A percentile compares a stretch with the other conserved stretches of the same genome.
These are phyloP conservation scores for Triticum monococcum DNA, from an alignment of 176 grass and related monocot species.

Conservation along the genomic window DNA sequence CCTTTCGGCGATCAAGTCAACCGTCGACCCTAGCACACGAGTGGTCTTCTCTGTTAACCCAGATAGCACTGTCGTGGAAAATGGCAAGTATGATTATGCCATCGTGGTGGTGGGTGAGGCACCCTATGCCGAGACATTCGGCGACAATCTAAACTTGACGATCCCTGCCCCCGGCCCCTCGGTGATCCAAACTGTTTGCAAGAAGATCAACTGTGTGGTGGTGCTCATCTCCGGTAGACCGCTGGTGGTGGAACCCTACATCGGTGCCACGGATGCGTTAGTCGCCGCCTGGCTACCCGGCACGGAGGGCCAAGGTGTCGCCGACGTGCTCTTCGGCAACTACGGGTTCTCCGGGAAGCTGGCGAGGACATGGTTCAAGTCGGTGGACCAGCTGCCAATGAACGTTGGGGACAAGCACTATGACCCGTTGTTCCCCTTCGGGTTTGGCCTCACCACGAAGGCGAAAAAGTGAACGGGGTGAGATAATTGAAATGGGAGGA, in stretches of 20 bases:
- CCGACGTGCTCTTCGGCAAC: conserved; percentile 80
- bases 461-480: not conserved
- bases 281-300: conserved; percentile 85
- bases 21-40: conserved; percentile 50
- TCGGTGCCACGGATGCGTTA: conserved; percentile 58
- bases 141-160: conserved; percentile 76
- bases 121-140: conserved; percentile 55
- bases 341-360: conserved; percentile 80
- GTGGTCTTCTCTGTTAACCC: conserved; percentile 72
- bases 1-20: conserved; percentile 55
- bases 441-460: conserved; percentile 62
- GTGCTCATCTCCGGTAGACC: conserved; percentile 73
- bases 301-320: conserved; percentile 73
- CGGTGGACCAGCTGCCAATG: conserved; percentile 80
- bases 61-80: conserved; percentile 8
- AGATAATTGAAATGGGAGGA: not conserved
- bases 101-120: conserved; percentile 62
- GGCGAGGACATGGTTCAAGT: conserved; percentile 81
- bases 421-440: conserved; percentile 74
- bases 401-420: conserved; percentile 75
- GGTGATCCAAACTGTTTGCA: conserved; percentile 66
- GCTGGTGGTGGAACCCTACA: conserved; percentile 73
- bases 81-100: conserved; percentile 58
- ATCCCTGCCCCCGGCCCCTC: conserved; percentile 63
- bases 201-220: conserved; percentile 61